Conservation (phyloP, 2,329 filamentous ascomycete genomes). For the Alternaria solani region DNA sequence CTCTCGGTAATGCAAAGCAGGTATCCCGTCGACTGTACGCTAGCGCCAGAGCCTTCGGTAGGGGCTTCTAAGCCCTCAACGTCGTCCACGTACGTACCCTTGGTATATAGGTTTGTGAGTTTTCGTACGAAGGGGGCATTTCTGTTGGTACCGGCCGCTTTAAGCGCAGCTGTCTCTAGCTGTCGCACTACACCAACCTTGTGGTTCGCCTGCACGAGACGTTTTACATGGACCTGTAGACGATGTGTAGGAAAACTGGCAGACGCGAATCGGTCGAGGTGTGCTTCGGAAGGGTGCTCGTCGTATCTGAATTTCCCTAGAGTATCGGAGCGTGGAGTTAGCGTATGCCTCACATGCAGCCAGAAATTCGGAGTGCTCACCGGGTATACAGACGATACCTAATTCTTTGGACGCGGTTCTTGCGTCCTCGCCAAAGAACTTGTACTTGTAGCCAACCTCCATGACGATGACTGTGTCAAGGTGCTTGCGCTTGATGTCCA, state of each 20-base stretch:
- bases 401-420: conserved; percentile 87
- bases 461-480: conserved; percentile 89
- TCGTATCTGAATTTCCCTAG: conserved; percentile 85
- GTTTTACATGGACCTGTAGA: conserved; percentile 90
- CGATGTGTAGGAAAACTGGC: conserved; percentile 95
- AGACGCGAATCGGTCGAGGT: conserved; percentile 89
- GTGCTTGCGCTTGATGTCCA: conserved; percentile 92
- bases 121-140: conserved; percentile 92
- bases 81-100: conserved; percentile 97
- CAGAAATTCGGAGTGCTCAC: background rate
- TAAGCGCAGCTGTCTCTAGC: conserved; percentile 92
- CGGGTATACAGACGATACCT: conserved; percentile 95
- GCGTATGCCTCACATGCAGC: background rate
- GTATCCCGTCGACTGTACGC: conserved; percentile 76
- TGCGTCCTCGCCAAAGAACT: conserved; percentile 96
- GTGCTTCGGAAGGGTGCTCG: conserved; percentile 83
- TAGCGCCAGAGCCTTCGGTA: conserved; percentile 60
- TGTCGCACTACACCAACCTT: conserved; percentile 97
- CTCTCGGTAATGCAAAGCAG: conserved; percentile 90
- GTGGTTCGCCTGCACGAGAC: conserved; percentile 88
- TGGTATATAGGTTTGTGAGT: conserved; percentile 96
- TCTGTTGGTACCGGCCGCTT: conserved; percentile 92
- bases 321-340: conserved; percentile 80
- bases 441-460: conserved; percentile 97
- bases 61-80: conserved; percentile 74